Conservation (phyloP, 805 yeast genomes). For the Tetrapisispora arboricola region DNA sequence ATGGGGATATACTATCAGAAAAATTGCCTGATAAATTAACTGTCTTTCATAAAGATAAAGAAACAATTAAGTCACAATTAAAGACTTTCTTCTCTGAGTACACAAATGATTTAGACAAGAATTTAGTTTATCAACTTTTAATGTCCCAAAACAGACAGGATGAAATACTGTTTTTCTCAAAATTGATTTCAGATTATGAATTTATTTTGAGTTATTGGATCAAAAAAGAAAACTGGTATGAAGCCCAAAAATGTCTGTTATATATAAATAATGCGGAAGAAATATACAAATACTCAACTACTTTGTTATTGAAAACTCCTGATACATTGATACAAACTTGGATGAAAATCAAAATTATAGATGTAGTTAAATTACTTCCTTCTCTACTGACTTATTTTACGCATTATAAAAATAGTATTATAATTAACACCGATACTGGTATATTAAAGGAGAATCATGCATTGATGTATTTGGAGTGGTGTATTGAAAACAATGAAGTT, state of each 20-base stretch:
- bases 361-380: conserved; percentile 61
- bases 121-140: conserved; percentile 64
- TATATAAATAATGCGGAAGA: conserved; percentile 38
- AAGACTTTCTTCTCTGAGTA: conserved; percentile 42
- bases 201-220: conserved; percentile 64
- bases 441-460: conserved; percentile 48
- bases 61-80: conserved; percentile 27
- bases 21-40: neutral
- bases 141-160: conserved; percentile 52
- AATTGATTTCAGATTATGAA: conserved; percentile 53
- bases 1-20: conserved; percentile 15
- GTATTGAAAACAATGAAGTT: conserved; percentile 36
- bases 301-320: conserved; percentile 59
- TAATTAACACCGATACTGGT: conserved; percentile 21
- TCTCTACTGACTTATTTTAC: conserved; percentile 63
- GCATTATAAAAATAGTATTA: conserved; percentile 22
- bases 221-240: conserved; percentile 59
- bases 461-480: conserved; percentile 49
- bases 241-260: conserved; percentile 50
- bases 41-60: conserved; percentile 11
- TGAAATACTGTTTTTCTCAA: conserved; percentile 59
- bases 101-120: conserved; percentile 44
- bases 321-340: conserved; percentile 64
- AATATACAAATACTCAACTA: conserved; percentile 60
- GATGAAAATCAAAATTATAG: conserved; percentile 45